These are phyloP conservation scores for Aspergillus felis DNA, from an alignment of 2,329 filamentous ascomycete genomes.

Conservation along the genomic window DNA sequence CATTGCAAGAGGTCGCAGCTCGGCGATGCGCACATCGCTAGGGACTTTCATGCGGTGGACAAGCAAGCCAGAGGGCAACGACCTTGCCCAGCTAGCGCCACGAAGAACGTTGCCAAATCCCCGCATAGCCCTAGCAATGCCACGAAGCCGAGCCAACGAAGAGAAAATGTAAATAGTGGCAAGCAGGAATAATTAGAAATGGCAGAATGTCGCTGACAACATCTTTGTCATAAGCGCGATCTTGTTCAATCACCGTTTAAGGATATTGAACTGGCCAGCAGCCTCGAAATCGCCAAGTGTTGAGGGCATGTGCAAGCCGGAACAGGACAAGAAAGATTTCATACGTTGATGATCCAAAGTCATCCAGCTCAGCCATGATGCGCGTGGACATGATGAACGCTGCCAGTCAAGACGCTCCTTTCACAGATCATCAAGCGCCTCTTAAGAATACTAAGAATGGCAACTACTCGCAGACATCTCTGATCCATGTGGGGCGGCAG, in stretches of 20 bases:
- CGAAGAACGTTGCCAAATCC: not conserved
- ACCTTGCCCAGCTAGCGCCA: not conserved
- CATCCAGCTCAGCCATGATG: not conserved
- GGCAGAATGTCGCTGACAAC: constrained; percentile 7
- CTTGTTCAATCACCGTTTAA: constrained; percentile 9
- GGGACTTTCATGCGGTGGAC: not conserved
- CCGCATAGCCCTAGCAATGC: constrained; percentile 9
- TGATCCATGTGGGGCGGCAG: not conserved
- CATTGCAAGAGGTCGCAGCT: not conserved
- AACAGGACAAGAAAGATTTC: constrained; percentile 4
- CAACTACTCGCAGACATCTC: not conserved
- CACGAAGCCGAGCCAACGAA: constrained; percentile 4
- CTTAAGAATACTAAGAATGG: constrained; percentile 3
- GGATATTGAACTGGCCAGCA: constrained; percentile 10
- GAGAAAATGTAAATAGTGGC: constrained; percentile 2
- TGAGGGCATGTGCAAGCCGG: constrained; percentile 6
- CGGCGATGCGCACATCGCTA: not conserved
- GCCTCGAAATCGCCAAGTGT: constrained; percentile 6
- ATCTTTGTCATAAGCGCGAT: constrained; percentile 11
- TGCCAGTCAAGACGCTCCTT: constrained; percentile 1
- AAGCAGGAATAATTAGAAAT: constrained; percentile 7
- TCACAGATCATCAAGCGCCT: constrained; percentile 5
- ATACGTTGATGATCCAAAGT: constrained; percentile 1
- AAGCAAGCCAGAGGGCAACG: not conserved
- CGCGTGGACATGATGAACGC: not conserved